Evolutionary conservation across 805 yeast genomes (phyloP), one percentile per base, ranked within the genome.

Genomic region (Candida argentea): DNA sequence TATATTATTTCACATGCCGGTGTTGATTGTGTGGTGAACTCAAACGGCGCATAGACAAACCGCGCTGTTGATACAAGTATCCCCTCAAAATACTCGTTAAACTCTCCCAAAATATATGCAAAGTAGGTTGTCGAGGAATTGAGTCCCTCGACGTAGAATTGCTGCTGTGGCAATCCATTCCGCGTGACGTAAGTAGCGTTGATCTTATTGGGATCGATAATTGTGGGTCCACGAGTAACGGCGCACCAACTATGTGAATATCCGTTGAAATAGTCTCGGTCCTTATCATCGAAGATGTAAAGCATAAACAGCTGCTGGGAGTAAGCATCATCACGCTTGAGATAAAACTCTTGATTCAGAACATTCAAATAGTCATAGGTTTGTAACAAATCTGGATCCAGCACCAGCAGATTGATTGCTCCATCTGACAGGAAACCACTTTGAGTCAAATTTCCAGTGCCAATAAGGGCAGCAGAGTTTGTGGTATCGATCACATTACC

Each of bases 211-310:
- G 17, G 18, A 10, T 47, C 32, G 13, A 48, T 22, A 14, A 59
- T 42, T 5, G 55, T 58, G 11, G 70, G 73, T 3, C 76, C 80
- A 27, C 62, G 63, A 26, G 65, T 51, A 5, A 83, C 55, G 0
- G 94, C 94, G 52, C 91, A 80, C 68, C 82, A 71, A 27, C 89
- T 76, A 35, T 56, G 55, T 27, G 65, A 61, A 27, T 79, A 44
- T 2, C 48, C 50, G 1, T 36, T 36, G 28, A 67, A 58, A 31
- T 56, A 44, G 30, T 55, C 43, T 6, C 45, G 39, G 20, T 59
- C 52, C 3, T 55, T 60, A 25, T 57, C 43, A 2, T 69, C 55
- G 37, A 69, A 77, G 3, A 80, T 42, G 40, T 64, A 69, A 9
- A 78, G 34, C 8, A 52, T 52, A 35, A 55, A 65, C 21, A 40